phyloP scores from a whole-genome alignment of 2,329 filamentous ascomycete species.

The Didymella pinodella region DNA sequence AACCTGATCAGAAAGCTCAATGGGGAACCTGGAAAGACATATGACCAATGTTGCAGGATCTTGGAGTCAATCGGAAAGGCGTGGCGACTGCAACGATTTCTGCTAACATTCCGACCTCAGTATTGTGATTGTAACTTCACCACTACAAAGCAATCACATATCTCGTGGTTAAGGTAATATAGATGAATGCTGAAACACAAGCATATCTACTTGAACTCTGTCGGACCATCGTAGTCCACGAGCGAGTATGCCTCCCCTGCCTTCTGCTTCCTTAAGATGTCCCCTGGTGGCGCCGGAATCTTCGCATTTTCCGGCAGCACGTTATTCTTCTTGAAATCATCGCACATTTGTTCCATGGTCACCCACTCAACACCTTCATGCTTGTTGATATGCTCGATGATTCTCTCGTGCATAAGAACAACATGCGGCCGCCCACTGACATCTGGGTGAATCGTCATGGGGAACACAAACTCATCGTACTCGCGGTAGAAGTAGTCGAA shows the following conservation, averaged over 20 bases:
- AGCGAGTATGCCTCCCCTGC: slow-evolving; percentile 40
- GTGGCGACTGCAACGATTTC: background rate
- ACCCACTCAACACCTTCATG: slow-evolving; percentile 70
- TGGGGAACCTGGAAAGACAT: background rate
- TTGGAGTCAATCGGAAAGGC: background rate
- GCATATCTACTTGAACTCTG: slow-evolving; percentile 8
- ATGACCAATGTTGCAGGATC: too few species aligned
- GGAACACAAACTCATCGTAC: slow-evolving; percentile 78
- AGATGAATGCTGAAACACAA: background rate
- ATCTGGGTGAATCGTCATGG: slow-evolving; percentile 79
- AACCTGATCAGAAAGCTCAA: background rate
- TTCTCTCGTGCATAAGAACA: slow-evolving; percentile 74
- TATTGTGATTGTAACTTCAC: background rate
- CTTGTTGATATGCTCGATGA: slow-evolving; percentile 73
- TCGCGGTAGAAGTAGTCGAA: slow-evolving; percentile 79
- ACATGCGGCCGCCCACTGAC: slow-evolving; percentile 71
- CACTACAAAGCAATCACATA: background rate
- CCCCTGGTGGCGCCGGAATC: slow-evolving; percentile 64
- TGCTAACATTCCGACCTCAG: background rate
- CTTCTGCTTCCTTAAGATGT: slow-evolving; percentile 58
- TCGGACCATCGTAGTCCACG: slow-evolving; percentile 32
- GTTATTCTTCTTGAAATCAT: slow-evolving; percentile 75
- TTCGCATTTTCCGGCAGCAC: slow-evolving; percentile 63
- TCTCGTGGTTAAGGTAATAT: background rate
- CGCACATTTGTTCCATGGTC: slow-evolving; percentile 74